These are phyloP conservation scores for Brettanomyces anomalus DNA, from an alignment of 805 yeast species.

Conservation along the genomic window DNA sequence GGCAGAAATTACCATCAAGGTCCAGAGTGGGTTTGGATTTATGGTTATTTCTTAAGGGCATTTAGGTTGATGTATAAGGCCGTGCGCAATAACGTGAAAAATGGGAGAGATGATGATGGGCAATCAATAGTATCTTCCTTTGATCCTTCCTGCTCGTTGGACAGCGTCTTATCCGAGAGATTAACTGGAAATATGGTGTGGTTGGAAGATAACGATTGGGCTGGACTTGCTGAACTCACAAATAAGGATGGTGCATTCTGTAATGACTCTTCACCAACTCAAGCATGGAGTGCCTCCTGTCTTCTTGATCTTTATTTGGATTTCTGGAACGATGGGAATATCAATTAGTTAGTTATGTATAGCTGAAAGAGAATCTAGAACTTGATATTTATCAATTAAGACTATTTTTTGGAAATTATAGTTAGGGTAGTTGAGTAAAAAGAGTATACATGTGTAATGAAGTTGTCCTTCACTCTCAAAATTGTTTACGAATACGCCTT, in stretches of 20 bases:
- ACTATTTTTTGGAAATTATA: too few species aligned
- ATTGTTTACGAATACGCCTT: too few species aligned
- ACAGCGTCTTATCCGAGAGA: constrained; percentile 49
- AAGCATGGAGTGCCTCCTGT: constrained; percentile 93
- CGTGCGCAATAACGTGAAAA: constrained; percentile 1
- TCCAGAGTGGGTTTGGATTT: constrained; percentile 96
- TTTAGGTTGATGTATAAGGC: constrained; percentile 43
- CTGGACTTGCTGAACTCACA: constrained; percentile 87
- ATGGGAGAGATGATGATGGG: constrained; percentile 5
- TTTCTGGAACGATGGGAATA: constrained; percentile 30
- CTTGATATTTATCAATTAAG: too few species aligned
- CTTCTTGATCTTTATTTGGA: constrained; percentile 73
- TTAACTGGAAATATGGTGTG: constrained; percentile 58
- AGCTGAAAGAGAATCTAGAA: not conserved
- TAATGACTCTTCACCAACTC: constrained; percentile 85
- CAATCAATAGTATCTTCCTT: constrained; percentile 9
- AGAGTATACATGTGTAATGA: too few species aligned
- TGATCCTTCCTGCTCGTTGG: constrained; percentile 23
- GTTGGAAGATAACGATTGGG: constrained; percentile 78
- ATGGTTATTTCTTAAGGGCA: constrained; percentile 84
- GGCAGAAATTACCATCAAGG: constrained; percentile 98
- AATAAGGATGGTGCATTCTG: constrained; percentile 81
- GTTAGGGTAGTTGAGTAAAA: too few species aligned
- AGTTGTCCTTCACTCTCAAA: too few species aligned
- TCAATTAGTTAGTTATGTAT: not conserved